Conservation (phyloP, 352 stramenopile species). For the Phytophthora citricola region DNA sequence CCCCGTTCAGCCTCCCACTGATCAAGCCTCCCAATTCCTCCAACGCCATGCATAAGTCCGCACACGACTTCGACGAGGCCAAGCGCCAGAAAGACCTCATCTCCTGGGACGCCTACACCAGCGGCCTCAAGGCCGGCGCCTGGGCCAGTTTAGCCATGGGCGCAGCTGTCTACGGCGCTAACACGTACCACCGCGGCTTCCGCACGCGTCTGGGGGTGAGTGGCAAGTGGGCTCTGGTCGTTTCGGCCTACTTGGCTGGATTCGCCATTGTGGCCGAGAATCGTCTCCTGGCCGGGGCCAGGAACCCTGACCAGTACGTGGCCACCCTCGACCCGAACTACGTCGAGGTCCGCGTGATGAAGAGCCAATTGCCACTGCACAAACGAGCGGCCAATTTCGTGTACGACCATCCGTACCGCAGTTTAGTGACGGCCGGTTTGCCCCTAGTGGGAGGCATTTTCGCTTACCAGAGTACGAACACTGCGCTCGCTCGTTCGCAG, state of each 20-base stretch:
- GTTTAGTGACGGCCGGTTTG: conserved; percentile 32
- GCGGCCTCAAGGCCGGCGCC: conserved; percentile 38
- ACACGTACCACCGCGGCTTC: conserved; percentile 48
- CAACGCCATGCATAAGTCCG: conserved; percentile 28
- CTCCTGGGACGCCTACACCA: conserved; percentile 39
- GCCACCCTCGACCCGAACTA: conserved; percentile 40
- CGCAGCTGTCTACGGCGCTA: conserved; percentile 35
- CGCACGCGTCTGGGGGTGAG: conserved; percentile 47
- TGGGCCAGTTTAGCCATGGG: conserved; percentile 28
- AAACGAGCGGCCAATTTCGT: conserved; percentile 47
- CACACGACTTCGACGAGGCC: conserved; percentile 26
- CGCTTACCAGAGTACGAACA: conserved; percentile 41
- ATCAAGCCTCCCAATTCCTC: conserved; percentile 3
- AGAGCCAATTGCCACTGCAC: conserved; percentile 32
- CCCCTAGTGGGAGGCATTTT: conserved; percentile 51
- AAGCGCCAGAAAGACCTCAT: conserved; percentile 46
- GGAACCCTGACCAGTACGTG: conserved; percentile 51
- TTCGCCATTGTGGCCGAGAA: conserved; percentile 51
- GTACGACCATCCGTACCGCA: conserved; percentile 53
- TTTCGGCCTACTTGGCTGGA: conserved; percentile 43
- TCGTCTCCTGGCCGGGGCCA: conserved; percentile 36
- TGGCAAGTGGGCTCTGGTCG: conserved; percentile 51
- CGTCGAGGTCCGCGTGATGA: conserved; percentile 26
- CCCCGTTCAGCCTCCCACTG: not conserved
- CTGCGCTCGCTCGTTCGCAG: conserved; percentile 40